These are phyloP conservation scores for Tilletia setariae DNA, from an alignment of 1,284 basidiomycete genomes.

Conservation along the genomic window DNA sequence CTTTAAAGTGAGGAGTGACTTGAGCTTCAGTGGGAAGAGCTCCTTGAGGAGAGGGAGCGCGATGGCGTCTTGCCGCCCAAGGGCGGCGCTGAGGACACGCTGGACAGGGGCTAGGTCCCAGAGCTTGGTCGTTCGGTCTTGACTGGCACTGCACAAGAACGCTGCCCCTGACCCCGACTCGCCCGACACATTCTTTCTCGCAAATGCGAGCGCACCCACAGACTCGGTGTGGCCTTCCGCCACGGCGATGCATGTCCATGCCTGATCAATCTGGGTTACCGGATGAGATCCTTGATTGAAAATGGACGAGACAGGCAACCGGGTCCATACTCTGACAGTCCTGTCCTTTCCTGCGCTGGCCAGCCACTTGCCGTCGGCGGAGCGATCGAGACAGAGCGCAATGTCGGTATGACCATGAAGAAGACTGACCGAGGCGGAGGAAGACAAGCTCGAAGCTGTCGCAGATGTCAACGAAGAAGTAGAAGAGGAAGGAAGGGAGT, in stretches of 20 bases:
- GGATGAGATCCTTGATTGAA: too few relatives aligned
- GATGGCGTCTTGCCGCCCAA: neutral
- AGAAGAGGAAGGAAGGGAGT: conserved; percentile 58
- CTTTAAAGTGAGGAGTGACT: conserved; percentile 80
- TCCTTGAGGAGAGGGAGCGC: neutral
- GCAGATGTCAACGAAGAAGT: neutral
- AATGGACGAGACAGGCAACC: conserved; percentile 41
- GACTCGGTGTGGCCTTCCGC: conserved; percentile 94
- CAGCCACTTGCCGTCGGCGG: conserved; percentile 68
- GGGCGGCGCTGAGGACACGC: neutral
- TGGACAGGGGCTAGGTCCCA: conserved; percentile 67
- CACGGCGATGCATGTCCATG: conserved; percentile 76
- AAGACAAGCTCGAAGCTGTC: too few relatives aligned
- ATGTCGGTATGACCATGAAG: conserved; percentile 71
- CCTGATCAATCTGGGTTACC: conserved; percentile 50
- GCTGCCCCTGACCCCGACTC: conserved; percentile 26
- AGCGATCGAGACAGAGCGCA: conserved; percentile 77
- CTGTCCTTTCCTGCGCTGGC: conserved; percentile 90
- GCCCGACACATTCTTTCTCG: conserved; percentile 27
- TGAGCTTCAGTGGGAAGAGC: conserved; percentile 60
- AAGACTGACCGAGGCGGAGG: neutral
- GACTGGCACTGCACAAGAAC: conserved; percentile 77
- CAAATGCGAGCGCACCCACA: conserved; percentile 80
- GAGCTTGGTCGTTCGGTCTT: conserved; percentile 96
- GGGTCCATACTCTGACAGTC: conserved; percentile 76